Evolutionary conservation across 2,329 filamentous ascomycete genomes (phyloP).

Genomic region (Metarhizium robertsii): DNA sequence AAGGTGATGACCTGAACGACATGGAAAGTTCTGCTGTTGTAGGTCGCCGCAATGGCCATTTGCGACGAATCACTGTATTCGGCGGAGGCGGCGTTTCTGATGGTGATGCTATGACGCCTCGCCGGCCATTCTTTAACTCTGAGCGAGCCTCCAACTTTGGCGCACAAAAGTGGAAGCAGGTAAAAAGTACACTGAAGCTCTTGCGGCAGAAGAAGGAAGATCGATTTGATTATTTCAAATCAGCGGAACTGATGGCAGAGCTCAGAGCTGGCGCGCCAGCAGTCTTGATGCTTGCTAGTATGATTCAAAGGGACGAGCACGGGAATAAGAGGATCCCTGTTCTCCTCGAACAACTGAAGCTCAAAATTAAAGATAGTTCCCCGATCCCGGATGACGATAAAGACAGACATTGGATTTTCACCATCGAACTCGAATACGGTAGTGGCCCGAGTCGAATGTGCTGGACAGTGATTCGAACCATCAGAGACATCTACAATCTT

Average conservation of each 20-base stretch:
- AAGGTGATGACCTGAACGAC: conserved; percentile 42
- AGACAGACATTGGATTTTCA: conserved; percentile 74
- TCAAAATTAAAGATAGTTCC: conserved; percentile 73
- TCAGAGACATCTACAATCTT: conserved; percentile 84
- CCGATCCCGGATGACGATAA: conserved; percentile 54
- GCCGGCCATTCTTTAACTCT: conserved; percentile 47
- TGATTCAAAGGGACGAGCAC: conserved; percentile 96
- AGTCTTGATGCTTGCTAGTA: conserved; percentile 87
- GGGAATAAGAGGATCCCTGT: conserved; percentile 93
- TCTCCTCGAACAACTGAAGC: conserved; percentile 85
- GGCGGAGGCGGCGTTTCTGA: conserved; percentile 57
- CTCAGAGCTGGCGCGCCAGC: conserved; percentile 86
- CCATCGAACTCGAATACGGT: conserved; percentile 90
- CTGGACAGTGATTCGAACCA: conserved; percentile 82
- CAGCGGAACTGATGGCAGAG: conserved; percentile 92
- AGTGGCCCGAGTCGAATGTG: conserved; percentile 94
- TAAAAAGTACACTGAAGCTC: conserved; percentile 79
- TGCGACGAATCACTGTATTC: conserved; percentile 57
- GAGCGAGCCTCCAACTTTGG: conserved; percentile 65
- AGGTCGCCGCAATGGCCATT: conserved; percentile 49
- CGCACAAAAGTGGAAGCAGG: conserved; percentile 81
- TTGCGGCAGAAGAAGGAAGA: conserved; percentile 78
- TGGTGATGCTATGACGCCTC: conserved; percentile 47
- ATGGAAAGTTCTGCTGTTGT: conserved; percentile 36
- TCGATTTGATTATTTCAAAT: conserved; percentile 87